Evolutionary conservation across 2,329 filamentous ascomycete genomes (phyloP).

Genomic region (Arthroderma uncinatum): DNA sequence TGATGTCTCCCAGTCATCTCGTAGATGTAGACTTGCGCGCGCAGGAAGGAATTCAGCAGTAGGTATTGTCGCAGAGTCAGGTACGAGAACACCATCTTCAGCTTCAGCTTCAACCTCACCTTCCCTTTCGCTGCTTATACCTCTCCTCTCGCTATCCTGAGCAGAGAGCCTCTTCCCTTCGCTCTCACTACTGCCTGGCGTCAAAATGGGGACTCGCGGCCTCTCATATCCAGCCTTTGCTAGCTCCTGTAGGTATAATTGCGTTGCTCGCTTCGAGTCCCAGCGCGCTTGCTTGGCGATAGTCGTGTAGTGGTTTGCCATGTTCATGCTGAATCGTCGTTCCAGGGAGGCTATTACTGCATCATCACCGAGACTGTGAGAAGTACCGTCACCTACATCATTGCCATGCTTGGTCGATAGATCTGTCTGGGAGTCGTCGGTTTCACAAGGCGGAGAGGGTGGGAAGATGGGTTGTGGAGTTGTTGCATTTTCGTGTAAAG

Average conservation of each 20-base stretch:
- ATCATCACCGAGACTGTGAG: background rate
- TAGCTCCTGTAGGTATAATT: constrained; percentile 44
- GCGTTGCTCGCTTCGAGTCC: constrained; percentile 44
- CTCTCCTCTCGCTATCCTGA: constrained; percentile 2
- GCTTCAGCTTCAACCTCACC: constrained; percentile 21
- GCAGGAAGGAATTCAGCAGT: constrained; percentile 26
- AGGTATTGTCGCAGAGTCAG: constrained; percentile 16
- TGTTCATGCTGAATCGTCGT: constrained; percentile 12
- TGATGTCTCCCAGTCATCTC: constrained; percentile 41
- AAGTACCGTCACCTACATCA: background rate
- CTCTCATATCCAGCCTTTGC: constrained; percentile 25
- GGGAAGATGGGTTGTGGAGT: constrained; percentile 8
- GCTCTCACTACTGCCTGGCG: constrained; percentile 9
- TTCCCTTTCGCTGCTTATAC: background rate
- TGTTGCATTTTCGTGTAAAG: constrained; percentile 3
- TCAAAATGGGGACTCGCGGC: constrained; percentile 13
- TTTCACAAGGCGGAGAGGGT: background rate
- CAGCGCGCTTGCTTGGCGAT: constrained; percentile 44
- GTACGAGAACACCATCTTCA: constrained; percentile 28
- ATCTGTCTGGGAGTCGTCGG: background rate
- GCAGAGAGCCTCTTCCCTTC: background rate
- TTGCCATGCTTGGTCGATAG: background rate
- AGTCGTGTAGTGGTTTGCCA: constrained; percentile 35
- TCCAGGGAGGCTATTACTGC: constrained; percentile 2
- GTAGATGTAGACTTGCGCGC: constrained; percentile 34